Evolutionary conservation across 2,329 filamentous ascomycete species (phyloP), one percentile per base, ranked within the genome.

Genomic region (Cercospora janseana): DNA sequence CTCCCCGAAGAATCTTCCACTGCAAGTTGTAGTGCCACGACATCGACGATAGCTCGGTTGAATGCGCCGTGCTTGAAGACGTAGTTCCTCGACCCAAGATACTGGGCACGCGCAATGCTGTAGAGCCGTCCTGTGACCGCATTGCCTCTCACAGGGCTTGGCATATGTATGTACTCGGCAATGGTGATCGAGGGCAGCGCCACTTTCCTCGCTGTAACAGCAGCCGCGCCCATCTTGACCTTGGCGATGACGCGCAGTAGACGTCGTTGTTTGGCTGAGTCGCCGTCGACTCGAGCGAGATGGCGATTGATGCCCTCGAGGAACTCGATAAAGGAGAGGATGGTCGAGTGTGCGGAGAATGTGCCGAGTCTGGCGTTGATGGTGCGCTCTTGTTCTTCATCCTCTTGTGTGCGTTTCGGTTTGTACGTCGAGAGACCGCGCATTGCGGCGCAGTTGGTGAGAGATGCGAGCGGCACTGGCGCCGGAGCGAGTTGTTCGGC

Each of bases 361-460:
- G 41, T 44, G 26, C 18, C 18, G 7, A 44, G 41, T 0, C 9
- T 13, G 3, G 41, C n/a, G 27, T 18, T 44, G 18, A 27, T 32
- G 27, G 41, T 27, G 12, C 27, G 41, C 10, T 44, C 41, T 29
- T 29, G n/a, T 13, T n/a, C 9, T 4, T 44, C 41, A n/a, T 44
- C 24, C 15, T 10, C 8, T 26, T 5, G 18, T 4, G 16, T 44
- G 27, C 41, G 41, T 3, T 20, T 10, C 0, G 41, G 13, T 5
- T 15, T 8, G 9, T 31, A 29, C 3, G 41, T 44, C 8, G n/a
- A 15, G 4, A 8, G 16, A 7, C 41, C 16, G 16, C 18, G 18
- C 26, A 20, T 21, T 13, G 41, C 41, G 2, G 41, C 10, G 27
- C 41, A 13, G 12, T 27, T 26, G 3, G 41, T 27, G 4, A 44